Percentiles rank a stretch among this genome's conserved stretches.
These are phyloP conservation scores for Uronychia setigera DNA, from an alignment of 73 alveolate genomes.

Conservation along the genomic window DNA sequence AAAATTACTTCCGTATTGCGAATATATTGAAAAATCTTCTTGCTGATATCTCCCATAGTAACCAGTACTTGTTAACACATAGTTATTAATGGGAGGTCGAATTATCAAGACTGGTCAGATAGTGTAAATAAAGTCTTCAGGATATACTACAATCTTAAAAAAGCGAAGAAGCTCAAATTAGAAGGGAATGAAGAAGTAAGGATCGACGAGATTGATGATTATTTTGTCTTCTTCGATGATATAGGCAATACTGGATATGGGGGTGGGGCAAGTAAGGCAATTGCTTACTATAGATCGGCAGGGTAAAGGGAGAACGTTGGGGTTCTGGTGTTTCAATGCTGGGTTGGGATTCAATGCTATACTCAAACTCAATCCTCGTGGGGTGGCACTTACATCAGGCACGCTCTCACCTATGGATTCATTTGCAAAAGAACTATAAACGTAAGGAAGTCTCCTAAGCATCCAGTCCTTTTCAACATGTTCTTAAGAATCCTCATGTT, in stretches of 20 bases:
- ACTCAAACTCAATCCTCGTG: conserved; percentile 31
- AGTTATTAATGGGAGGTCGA: no score
- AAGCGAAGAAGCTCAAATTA: not conserved
- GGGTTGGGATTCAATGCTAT: conserved; percentile 61
- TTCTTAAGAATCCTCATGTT: conserved; percentile 91
- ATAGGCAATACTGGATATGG: conserved; percentile 20
- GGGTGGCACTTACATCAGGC: conserved; percentile 92
- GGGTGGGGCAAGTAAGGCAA: not conserved
- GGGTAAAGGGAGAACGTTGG: conserved; percentile 6
- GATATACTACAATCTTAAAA: not conserved
- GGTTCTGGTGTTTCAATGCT: conserved; percentile 72
- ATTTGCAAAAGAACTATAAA: conserved; percentile 85
- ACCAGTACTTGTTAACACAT: no score
- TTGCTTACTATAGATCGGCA: not conserved
- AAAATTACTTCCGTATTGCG: no score
- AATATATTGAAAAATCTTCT: no score
- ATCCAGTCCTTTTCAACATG: conserved; percentile 64
- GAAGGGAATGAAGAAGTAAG: not conserved
- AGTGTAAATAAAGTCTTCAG: conserved; percentile 26
- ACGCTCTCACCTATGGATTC: conserved; percentile 93
- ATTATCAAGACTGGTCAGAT: no score
- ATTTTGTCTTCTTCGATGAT: conserved; percentile 34
- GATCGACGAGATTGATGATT: conserved; percentile 24
- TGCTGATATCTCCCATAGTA: no score
- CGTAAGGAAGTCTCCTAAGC: not conserved